phyloP scores from a whole-genome alignment of 495 filamentous ascomycete genomes.

The Paragyromitra xinjiangensis region DNA sequence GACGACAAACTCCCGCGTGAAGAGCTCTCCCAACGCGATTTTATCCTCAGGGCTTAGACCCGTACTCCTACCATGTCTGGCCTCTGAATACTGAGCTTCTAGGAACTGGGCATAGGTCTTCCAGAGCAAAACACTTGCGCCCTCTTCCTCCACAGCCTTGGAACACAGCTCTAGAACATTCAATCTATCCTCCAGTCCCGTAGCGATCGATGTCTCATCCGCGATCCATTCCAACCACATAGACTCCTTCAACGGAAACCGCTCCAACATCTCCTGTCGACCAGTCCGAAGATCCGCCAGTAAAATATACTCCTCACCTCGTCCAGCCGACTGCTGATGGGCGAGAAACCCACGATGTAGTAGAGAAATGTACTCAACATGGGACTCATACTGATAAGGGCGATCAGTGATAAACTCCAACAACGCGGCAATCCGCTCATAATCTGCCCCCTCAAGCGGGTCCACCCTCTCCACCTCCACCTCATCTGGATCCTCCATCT shows the following conservation, averaged over 20 bases:
- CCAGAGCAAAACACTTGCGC: constrained; percentile 86
- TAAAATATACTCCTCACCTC: constrained; percentile 66
- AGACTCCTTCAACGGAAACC: constrained; percentile 69
- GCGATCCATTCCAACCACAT: constrained; percentile 67
- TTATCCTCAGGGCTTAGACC: constrained; percentile 81
- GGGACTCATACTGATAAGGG: constrained; percentile 71
- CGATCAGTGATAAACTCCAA: constrained; percentile 67
- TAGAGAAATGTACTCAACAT: constrained; percentile 70
- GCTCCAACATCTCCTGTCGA: constrained; percentile 71
- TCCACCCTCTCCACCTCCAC: constrained; percentile 62
- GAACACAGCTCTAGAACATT: constrained; percentile 84
- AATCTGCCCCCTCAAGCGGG: constrained; percentile 66
- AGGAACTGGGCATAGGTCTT: constrained; percentile 87
- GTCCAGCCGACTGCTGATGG: constrained; percentile 62
- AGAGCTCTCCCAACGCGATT: constrained; percentile 77
- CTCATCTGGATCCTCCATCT: constrained; percentile 59
- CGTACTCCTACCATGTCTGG: constrained; percentile 61
- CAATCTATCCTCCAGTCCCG: constrained; percentile 66
- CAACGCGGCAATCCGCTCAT: constrained; percentile 65
- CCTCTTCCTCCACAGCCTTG: constrained; percentile 81
- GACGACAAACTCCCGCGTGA: constrained; percentile 76
- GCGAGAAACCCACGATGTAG: constrained; percentile 71
- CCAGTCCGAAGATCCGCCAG: constrained; percentile 70
- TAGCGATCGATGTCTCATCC: constrained; percentile 62
- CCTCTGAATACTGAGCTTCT: constrained; percentile 72